Evolutionary conservation across 176 grass and related monocot genomes (phyloP).

Genomic region (Poa pratensis): DNA sequence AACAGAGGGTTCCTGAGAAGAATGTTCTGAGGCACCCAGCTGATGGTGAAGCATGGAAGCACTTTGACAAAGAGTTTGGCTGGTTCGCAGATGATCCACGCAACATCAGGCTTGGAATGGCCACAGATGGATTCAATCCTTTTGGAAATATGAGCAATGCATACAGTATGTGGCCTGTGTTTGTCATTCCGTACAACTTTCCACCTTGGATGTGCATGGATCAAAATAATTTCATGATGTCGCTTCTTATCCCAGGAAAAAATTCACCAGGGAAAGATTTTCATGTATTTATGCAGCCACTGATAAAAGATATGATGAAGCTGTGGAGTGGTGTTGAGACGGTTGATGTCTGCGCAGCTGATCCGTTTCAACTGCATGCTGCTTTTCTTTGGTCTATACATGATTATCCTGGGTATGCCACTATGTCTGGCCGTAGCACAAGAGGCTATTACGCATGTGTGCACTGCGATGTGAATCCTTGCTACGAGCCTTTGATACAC

Average conservation of each 20-base stretch:
- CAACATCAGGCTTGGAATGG: not conserved
- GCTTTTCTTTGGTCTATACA: not conserved
- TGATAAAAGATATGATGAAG: conserved; percentile 20
- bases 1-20: too few species aligned
- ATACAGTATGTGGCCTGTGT: conserved; percentile 9
- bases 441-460: not conserved
- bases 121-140: not conserved
- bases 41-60: too few species aligned
- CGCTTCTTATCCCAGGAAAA: conserved; percentile 18
- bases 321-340: not conserved
- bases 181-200: not conserved
- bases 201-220: conserved; percentile 38
- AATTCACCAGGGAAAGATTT: conserved; percentile 11
- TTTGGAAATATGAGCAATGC: not conserved
- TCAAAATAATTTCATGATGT: conserved; percentile 3
- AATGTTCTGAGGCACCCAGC: too few species aligned
- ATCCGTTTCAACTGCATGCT: not conserved
- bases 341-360: not conserved
- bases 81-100: too few species aligned
- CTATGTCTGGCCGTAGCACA: not conserved
- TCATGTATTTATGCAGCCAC: conserved; percentile 37
- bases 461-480: not conserved
- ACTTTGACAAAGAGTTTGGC: too few species aligned
- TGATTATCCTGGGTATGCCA: not conserved
- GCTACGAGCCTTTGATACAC: not conserved